phyloP scores from a whole-genome alignment of 345 rosid species.

The Cardiospermum halicacabum region DNA sequence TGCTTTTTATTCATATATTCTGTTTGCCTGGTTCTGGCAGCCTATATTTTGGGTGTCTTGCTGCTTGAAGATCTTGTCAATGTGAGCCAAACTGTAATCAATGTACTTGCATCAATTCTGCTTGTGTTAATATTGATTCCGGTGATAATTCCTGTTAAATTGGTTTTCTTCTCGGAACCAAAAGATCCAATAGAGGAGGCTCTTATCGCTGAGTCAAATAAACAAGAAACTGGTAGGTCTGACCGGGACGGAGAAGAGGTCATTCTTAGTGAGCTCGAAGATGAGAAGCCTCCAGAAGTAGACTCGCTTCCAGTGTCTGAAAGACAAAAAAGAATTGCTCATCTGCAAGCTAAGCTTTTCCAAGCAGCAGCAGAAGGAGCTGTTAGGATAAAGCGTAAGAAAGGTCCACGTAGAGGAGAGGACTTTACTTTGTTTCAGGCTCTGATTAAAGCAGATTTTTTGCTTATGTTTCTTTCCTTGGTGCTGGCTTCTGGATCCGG shows the following conservation, averaged over 20 bases:
- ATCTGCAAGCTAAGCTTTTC: conserved; percentile 50
- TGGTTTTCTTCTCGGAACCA: conserved; percentile 32
- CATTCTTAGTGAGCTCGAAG: conserved; percentile 69
- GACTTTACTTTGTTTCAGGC: conserved; percentile 75
- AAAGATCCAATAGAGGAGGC: conserved; percentile 21
- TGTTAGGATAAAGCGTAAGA: conserved; percentile 52
- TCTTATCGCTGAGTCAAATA: conserved; percentile 29
- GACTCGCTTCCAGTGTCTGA: conserved; percentile 49
- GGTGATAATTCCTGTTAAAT: conserved; percentile 44
- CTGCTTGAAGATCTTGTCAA: conserved; percentile 59
- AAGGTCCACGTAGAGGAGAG: conserved; percentile 68
- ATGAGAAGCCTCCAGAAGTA: conserved; percentile 41
- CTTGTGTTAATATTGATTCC: conserved; percentile 55
- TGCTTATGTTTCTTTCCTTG: conserved; percentile 70
- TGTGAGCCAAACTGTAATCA: conserved; percentile 37
- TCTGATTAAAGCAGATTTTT: conserved; percentile 63
- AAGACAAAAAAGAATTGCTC: conserved; percentile 47
- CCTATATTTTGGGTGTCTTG: conserved; percentile 64
- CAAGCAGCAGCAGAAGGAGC: conserved; percentile 70
- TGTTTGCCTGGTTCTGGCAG: conserved; percentile 61
- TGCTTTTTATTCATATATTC: conserved; percentile 51
- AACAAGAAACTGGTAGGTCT: conserved; percentile 16
- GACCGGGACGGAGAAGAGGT: conserved; percentile 31
- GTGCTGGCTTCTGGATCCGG: conserved; percentile 79
- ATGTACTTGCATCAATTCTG: conserved; percentile 37